Evolutionary conservation across 768 basidiomycete genomes (phyloP).

Genomic region (Coprinellus micaceus): DNA sequence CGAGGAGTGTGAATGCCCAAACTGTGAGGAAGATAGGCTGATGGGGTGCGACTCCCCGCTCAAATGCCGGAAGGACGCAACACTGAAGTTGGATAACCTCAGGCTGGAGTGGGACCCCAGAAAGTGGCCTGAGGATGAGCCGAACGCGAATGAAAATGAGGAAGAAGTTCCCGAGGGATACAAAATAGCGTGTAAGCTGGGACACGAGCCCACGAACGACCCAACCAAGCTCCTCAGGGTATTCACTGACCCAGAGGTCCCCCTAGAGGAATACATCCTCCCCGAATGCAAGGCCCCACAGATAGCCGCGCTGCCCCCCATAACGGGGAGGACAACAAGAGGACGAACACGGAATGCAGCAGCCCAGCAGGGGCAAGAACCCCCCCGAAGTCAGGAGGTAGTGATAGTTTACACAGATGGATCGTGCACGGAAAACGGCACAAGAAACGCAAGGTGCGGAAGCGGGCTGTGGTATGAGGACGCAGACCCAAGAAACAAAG

Average conservation of each 20-base stretch:
- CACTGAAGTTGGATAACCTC: background rate
- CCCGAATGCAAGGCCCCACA: background rate
- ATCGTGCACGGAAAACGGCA: conserved; percentile 6
- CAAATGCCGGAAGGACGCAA: background rate
- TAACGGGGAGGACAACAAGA: background rate
- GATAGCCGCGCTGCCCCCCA: background rate
- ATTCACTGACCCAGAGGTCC: background rate
- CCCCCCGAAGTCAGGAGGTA: conserved; percentile 5
- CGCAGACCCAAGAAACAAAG: background rate
- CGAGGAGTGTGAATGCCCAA: too few species aligned
- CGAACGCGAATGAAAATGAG: background rate
- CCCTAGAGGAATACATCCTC: background rate
- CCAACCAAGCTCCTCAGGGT: too few species aligned
- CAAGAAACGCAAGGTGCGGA: background rate
- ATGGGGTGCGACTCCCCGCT: background rate
- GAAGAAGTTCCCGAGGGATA: background rate
- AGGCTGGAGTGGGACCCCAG: background rate
- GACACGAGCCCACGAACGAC: too few species aligned
- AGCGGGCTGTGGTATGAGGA: conserved; percentile 3
- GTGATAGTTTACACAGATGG: conserved; percentile 10
- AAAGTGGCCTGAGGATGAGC: too few species aligned
- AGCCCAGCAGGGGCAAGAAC: background rate
- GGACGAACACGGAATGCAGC: background rate
- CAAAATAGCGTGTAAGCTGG: background rate
- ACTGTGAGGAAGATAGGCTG: background rate